Base-by-base conservation (phyloP, 345 rosid species). In the Eucalyptus sp. region DNA sequence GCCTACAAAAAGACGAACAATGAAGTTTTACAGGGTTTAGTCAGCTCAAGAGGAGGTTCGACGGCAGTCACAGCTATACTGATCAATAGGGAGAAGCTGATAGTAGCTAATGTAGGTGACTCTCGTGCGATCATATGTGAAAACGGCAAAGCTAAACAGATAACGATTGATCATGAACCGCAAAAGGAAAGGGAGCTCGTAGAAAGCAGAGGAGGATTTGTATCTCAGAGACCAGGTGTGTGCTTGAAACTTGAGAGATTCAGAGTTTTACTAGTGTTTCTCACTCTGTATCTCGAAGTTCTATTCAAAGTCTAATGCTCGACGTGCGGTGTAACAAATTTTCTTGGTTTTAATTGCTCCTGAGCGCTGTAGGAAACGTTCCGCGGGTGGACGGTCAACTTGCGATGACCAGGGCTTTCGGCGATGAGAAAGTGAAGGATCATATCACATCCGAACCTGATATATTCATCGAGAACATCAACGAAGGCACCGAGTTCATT, bases 91-190 rank as follows among this genome's bases (percentile, higher is more conserved):
- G 62, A 90, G 89, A 94, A 89, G 91, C 92, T 94, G 54, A 89
- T 94, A 60, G 92, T 93, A 64, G 94, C 94, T 8, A 94, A 93
- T 87, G 94, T 93, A 7, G 96, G 95, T 15, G 96, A 95, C 29
- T 94, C 96, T 25, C 90, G 92, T 31, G 95, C 95, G 12, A 71
- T 93, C 86, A 76, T 93, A 86, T 95, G 93, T 80, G 56, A 90
- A 86, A 90, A 87, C 27, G 93, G 89, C 13, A 25, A n/a, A 27
- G 92, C 92, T 7, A 92, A 90, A 76, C 94, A 88, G 86, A 25
- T 94, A n/a, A 88, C 94, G 3, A 90, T 92, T 2, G 97, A 94
- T 88, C 95, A 93, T 51, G 95, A 94, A 31, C 93, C 91, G 7
- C 89, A 90, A 58, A 92, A 89, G 87, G 94, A 92, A 89, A 90